Evolutionary conservation across 768 basidiomycete species (phyloP).

Genomic region (Naganishia vishniacii): DNA sequence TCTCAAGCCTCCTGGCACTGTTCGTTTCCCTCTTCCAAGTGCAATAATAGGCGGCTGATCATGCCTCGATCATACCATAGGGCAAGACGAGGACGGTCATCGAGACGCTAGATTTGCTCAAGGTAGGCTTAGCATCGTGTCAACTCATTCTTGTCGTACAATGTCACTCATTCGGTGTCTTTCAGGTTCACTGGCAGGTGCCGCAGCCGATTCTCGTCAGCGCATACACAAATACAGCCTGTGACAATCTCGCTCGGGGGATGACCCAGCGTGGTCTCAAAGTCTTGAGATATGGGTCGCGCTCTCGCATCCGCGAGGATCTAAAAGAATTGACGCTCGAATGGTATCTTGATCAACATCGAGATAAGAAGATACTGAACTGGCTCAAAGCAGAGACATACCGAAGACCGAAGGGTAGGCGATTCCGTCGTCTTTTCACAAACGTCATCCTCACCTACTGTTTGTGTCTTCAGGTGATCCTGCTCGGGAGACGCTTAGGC

Average conservation of each 20-base stretch:
- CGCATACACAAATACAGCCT: slow-evolving; percentile 88
- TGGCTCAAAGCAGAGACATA: slow-evolving; percentile 5
- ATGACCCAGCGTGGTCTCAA: slow-evolving; percentile 53
- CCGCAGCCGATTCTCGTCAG: slow-evolving; percentile 81
- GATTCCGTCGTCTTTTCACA: neutral
- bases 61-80: slow-evolving; percentile 48
- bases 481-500: slow-evolving; percentile 38
- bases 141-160: neutral
- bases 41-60: neutral
- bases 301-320: slow-evolving; percentile 58
- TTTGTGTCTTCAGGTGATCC: neutral
- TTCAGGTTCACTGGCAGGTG: slow-evolving; percentile 69
- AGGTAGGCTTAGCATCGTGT: slow-evolving; percentile 52
- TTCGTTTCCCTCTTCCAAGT: slow-evolving; percentile 1
- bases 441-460: neutral
- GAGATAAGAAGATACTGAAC: neutral
- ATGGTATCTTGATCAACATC: slow-evolving; percentile 60
- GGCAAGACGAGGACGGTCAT: slow-evolving; percentile 90
- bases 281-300: slow-evolving; percentile 70
- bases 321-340: slow-evolving; percentile 62
- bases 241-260: slow-evolving; percentile 79
- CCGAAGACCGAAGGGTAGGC: neutral
- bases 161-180: neutral
- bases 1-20: slow-evolving; percentile 37
- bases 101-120: slow-evolving; percentile 73